Base-by-base conservation (phyloP, 2,329 filamentous ascomycete species). In the Aspergillus texensis region DNA sequence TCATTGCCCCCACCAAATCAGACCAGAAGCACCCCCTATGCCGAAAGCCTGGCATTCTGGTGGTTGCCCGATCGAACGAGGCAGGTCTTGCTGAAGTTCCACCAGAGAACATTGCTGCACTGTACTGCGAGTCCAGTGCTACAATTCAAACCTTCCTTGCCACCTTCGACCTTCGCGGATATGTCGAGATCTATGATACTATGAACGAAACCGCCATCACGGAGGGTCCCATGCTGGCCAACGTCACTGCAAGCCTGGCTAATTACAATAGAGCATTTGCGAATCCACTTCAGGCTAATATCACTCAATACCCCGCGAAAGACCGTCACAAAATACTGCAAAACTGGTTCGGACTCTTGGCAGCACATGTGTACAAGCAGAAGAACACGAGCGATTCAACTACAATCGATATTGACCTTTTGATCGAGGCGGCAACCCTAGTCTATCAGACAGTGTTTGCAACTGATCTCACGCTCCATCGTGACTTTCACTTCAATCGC, bases 361-460 rank as follows among this genome's bases (percentile, higher is more conserved):
- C 62, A 11, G 43, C 59, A 1, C 60, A 65, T n/a, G 41, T 65
- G 1, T 69, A 70, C 53, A 52, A 57, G 19, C 58, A 52, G 10
- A 24, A 59, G 14, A 59, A 60, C 21, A 56, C 53, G 5, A 56
- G 58, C 6, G 52, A 54, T 28, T 10, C 21, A 11, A 41, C 46
- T 4, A 41, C 30, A 1, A n/a, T 67, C 43, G 28, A 28, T 28
- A 16, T 57, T 10, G 43, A 54, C 16, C 52, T 62, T n/a, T 46
- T 68, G 19, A 61, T 57, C 6, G 19, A 24, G 3, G 58, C 59
- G 14, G 57, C 66, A 8, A 60, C 63, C 21, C 28, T 53, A 6
- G 62, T 67, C 36, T 70, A 70, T 28, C 63, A 64, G 53, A 58
- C 64, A 14, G 53, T 65, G 2, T 69, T 69, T 60, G 67, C 61